These are phyloP conservation scores for Holtermannia corniformis DNA, from an alignment of 768 basidiomycete genomes.

Conservation along the genomic window DNA sequence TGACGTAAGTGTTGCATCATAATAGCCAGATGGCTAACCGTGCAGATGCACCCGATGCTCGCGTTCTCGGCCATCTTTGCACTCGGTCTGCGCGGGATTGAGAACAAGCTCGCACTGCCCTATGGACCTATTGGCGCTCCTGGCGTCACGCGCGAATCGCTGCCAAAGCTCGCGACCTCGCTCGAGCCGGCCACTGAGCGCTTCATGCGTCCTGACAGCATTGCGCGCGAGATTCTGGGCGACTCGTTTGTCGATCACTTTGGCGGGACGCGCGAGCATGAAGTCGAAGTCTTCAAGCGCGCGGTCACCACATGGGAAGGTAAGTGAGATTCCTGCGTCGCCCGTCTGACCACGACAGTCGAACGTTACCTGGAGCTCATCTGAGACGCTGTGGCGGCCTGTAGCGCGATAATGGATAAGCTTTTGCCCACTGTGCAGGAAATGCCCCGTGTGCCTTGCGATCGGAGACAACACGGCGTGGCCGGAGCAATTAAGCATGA, in stretches of 20 bases:
- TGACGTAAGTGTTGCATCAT: slow-evolving; percentile 53
- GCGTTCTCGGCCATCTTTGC: slow-evolving; percentile 78
- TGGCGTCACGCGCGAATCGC: slow-evolving; percentile 44
- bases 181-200: slow-evolving; percentile 67
- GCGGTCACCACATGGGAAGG: slow-evolving; percentile 94
- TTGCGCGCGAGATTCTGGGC: slow-evolving; percentile 82
- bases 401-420: too few species aligned
- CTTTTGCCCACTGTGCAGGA: too few species aligned
- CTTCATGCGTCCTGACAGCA: slow-evolving; percentile 68
- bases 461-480: too few species aligned
- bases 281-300: slow-evolving; percentile 73
- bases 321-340: slow-evolving; percentile 43
- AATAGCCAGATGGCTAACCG: neutral
- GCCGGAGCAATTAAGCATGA: too few species aligned
- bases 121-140: slow-evolving; percentile 55
- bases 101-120: slow-evolving; percentile 59
- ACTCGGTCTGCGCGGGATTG: slow-evolving; percentile 78
- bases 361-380: slow-evolving; percentile 17
- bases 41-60: slow-evolving; percentile 67
- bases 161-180: slow-evolving; percentile 66
- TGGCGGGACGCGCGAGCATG: slow-evolving; percentile 88
- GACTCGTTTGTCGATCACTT: slow-evolving; percentile 88
- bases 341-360: slow-evolving; percentile 2
- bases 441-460: too few species aligned
- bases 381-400: too few species aligned